phyloP scores from a whole-genome alignment of 148 eudicot genomes.

The Nepenthes gracilis region DNA sequence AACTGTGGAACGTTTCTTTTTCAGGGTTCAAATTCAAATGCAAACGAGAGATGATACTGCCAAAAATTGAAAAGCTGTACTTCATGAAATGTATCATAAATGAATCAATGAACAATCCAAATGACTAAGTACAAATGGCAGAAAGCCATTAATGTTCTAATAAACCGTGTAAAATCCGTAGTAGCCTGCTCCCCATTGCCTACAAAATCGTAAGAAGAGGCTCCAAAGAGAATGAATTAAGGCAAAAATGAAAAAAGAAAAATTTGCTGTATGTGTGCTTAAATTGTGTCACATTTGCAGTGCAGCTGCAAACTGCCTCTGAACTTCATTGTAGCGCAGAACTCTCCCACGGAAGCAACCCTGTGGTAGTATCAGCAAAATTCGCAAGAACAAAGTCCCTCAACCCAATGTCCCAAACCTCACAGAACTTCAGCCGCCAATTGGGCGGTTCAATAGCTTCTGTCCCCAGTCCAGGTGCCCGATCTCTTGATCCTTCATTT shows the following conservation, averaged over 20 bases:
- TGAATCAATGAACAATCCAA: not conserved
- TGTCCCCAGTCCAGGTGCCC: constrained; percentile 92
- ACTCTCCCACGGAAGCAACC: constrained; percentile 76
- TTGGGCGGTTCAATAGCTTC: constrained; percentile 76
- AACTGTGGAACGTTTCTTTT: too few relatives aligned
- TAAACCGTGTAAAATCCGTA: constrained; percentile 6
- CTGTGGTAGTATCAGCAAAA: constrained; percentile 53
- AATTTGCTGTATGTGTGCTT: too few relatives aligned
- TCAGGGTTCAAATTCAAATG: too few relatives aligned
- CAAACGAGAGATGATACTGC: too few relatives aligned
- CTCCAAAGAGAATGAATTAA: not conserved
- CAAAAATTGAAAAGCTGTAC: not conserved
- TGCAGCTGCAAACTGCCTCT: not conserved
- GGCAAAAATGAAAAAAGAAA: too few relatives aligned
- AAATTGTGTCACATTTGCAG: not conserved
- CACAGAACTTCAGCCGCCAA: constrained; percentile 65
- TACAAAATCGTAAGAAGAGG: constrained; percentile 11
- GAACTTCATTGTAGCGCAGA: not conserved
- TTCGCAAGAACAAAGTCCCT: constrained; percentile 71
- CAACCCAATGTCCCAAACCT: constrained; percentile 85
- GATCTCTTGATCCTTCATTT: constrained; percentile 76
- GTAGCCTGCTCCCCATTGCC: constrained; percentile 7
- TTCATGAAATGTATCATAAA: not conserved
- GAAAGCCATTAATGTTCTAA: not conserved
- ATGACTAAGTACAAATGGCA: not conserved